Evolutionary conservation across 768 basidiomycete species (phyloP).

Genomic region (Pleurotus citrinopileatus): DNA sequence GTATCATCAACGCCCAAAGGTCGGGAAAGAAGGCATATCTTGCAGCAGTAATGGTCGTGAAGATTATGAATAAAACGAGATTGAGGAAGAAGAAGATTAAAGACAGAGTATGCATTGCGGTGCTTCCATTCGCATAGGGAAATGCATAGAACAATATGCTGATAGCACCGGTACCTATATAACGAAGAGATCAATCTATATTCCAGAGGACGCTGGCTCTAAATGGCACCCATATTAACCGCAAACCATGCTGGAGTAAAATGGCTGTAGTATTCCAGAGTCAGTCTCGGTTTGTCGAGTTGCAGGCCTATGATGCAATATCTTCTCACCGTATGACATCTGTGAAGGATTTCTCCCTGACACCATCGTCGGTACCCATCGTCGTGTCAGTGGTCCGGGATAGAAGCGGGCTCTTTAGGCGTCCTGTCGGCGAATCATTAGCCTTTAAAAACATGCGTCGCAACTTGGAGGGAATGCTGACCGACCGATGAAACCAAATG

Average conservation of each 20-base stretch:
- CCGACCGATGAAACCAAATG: neutral
- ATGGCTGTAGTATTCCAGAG: slow-evolving; percentile 22
- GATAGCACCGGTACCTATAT: slow-evolving; percentile 44
- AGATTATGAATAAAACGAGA: slow-evolving; percentile 41
- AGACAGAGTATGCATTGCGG: slow-evolving; percentile 31
- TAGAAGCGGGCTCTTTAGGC: neutral
- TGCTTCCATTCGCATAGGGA: slow-evolving; percentile 47
- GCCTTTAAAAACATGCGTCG: neutral
- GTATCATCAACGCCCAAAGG: slow-evolving; percentile 43
- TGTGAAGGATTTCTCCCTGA: neutral
- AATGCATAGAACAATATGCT: slow-evolving; percentile 55
- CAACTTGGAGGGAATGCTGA: neutral
- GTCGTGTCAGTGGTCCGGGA: neutral
- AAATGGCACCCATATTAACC: slow-evolving; percentile 36
- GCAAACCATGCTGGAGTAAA: slow-evolving; percentile 44
- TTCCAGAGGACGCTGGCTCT: neutral
- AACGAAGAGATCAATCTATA: neutral
- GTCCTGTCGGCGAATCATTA: no score
- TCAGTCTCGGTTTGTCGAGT: neutral
- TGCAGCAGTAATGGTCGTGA: slow-evolving; percentile 33
- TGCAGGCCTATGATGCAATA: neutral
- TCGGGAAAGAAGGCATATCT: slow-evolving; percentile 40
- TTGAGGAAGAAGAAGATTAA: slow-evolving; percentile 27
- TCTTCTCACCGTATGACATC: neutral
- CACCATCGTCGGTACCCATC: slow-evolving; percentile 8